phyloP scores from a whole-genome alignment of 2,329 filamentous ascomycete species.

The Xylaria arbuscula region DNA sequence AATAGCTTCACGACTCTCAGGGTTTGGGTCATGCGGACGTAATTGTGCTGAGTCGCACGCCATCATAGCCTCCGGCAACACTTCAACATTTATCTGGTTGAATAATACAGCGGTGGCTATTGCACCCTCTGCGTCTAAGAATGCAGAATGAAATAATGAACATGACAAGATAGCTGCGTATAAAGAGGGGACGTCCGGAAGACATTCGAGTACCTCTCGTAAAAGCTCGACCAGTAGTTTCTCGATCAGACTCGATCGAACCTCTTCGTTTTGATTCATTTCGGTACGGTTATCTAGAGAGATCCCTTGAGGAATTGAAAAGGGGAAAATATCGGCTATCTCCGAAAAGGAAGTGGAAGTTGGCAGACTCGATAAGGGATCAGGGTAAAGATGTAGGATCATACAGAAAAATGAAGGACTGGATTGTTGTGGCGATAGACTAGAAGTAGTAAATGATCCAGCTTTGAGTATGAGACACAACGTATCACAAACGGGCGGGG shows the following conservation, averaged over 20 bases:
- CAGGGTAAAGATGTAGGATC: not conserved
- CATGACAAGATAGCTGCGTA: not conserved
- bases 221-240: not conserved
- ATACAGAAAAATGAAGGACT: not conserved
- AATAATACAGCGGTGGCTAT: not conserved
- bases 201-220: not conserved
- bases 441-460: not conserved
- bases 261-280: too few species aligned
- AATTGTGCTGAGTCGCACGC: not conserved
- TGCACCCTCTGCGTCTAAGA: not conserved
- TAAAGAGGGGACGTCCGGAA: not conserved
- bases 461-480: not conserved
- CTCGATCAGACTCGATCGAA: too few species aligned
- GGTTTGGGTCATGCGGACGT: not conserved
- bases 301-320: too few species aligned
- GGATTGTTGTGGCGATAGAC: not conserved
- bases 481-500: not conserved
- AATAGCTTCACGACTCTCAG: not conserved
- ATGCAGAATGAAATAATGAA: not conserved
- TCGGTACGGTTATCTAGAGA: too few species aligned
- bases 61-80: not conserved
- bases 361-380: not conserved
- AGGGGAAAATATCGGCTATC: too few species aligned
- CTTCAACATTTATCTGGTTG: not conserved
- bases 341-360: not conserved